These are phyloP conservation scores for Tremella yokohamensis DNA, from an alignment of 768 basidiomycete species.

Conservation along the genomic window DNA sequence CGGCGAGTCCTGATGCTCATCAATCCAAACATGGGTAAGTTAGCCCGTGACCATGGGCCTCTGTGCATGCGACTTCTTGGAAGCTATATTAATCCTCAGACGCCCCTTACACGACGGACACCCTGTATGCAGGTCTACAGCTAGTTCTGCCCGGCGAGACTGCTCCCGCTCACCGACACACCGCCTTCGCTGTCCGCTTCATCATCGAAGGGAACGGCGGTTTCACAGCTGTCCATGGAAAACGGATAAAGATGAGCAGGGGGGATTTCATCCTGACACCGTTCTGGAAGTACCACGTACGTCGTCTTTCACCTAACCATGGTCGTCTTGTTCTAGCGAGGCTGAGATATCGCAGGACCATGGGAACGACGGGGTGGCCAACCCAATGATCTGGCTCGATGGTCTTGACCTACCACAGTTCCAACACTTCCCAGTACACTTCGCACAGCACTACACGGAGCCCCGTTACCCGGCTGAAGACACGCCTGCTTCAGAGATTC, in stretches of 20 bases:
- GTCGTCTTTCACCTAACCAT: too few relatives aligned
- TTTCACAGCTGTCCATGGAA: constrained; percentile 18
- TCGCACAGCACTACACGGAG: constrained; percentile 16
- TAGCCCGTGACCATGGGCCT: too few relatives aligned
- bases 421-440: constrained; percentile 22
- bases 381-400: constrained; percentile 25
- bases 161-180: constrained; percentile 17
- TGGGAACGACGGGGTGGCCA: constrained; percentile 18
- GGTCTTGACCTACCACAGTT: constrained; percentile 21
- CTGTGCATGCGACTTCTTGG: too few relatives aligned
- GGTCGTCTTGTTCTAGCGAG: too few relatives aligned
- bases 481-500: background rate
- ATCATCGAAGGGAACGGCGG: constrained; percentile 21
- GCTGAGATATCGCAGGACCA: constrained; percentile 8
- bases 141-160: constrained; percentile 19
- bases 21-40: constrained; percentile 16
- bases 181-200: constrained; percentile 15
- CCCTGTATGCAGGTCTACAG: constrained; percentile 19
- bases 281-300: constrained; percentile 14
- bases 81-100: too few relatives aligned
- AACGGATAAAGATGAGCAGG: constrained; percentile 19
- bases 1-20: constrained; percentile 20
- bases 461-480: constrained; percentile 18
- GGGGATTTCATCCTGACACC: constrained; percentile 24
- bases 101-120: constrained; percentile 16